Evolutionary conservation across 1,139 yeast species (phyloP), one percentile per base, ranked within the genome.

Genomic region (Insectozyma bohioensis): DNA sequence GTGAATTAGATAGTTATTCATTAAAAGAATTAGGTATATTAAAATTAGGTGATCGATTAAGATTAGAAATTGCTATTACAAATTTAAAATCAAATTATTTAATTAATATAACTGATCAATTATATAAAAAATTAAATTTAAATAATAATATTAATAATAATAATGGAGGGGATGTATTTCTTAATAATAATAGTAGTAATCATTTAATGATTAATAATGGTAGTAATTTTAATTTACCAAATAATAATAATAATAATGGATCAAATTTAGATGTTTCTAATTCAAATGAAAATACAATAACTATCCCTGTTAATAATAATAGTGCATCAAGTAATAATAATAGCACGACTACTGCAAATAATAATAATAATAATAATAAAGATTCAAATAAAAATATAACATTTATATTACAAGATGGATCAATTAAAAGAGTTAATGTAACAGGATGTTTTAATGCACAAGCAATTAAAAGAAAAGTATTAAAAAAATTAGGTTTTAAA

Each of bases 391-490:
- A 66, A 41, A 61, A 47, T 29, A 75, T 81, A 25, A 80, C 83
- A 2, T 82, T 88, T 43, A 84, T 88, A 25, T 66, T 80, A 13
- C 83, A 79, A 34, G 85, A 80, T 54, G 97, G 97, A 0, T 69
- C 82, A n/a, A 70, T 80, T 5, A 81, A 81, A 46, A 70, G 75
- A 33, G 81, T 87, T 24, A 81, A 83, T 48, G 82, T 87, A 1
- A 75, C 80, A 9, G 95, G 90, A 1, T 85, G 95, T 51, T 82
- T 79, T 54, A 83, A 82, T 50, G 90, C 95, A 1, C 84, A 78
- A 36, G 78, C 88, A 9, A 84, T 87, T 33, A 86, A 85, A 54
- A 67, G 79, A 32, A 80, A 80, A 46, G 80, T 85, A 2, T 61
- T 87, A 40, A 76, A 78, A 46, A 76, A 78, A 46, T 56, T 84